phyloP scores from a whole-genome alignment of 139 green algal genomes.

The Picochlorum sp. region DNA sequence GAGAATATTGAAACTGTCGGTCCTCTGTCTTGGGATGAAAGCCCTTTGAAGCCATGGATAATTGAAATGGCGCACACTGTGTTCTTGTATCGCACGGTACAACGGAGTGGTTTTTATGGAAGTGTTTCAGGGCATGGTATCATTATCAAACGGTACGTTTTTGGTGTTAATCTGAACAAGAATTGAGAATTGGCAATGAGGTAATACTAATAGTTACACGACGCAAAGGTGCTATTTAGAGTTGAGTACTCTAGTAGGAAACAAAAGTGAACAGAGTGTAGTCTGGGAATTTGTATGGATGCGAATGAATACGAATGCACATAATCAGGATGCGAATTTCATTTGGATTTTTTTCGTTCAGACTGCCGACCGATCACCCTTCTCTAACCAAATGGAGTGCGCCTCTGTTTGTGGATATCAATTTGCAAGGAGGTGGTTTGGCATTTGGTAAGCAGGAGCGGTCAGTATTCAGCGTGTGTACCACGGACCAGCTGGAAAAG shows the following conservation, averaged over 20 bases:
- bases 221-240: too few species aligned
- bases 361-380: slow-evolving; percentile 6
- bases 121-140: background rate
- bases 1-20: background rate
- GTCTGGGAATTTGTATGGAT: too few species aligned
- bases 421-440: slow-evolving; percentile 1
- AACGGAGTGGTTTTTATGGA: background rate
- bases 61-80: background rate
- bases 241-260: too few species aligned
- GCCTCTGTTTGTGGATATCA: slow-evolving; percentile 13
- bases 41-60: slow-evolving; percentile 1
- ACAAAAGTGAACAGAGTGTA: too few species aligned
- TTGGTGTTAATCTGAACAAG: too few species aligned
- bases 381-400: slow-evolving; percentile 10
- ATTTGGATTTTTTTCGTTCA: background rate
- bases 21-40: background rate
- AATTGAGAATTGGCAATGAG: too few species aligned
- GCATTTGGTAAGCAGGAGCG: slow-evolving; percentile 1
- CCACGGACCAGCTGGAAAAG: background rate
- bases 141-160: background rate
- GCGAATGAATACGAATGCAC: too few species aligned
- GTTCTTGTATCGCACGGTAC: background rate
- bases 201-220: too few species aligned
- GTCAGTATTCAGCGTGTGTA: slow-evolving; percentile 13
- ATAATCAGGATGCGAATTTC: too few species aligned